Conservation (phyloP, 2,329 filamentous ascomycete species). For the Microascus cirrosus region DNA sequence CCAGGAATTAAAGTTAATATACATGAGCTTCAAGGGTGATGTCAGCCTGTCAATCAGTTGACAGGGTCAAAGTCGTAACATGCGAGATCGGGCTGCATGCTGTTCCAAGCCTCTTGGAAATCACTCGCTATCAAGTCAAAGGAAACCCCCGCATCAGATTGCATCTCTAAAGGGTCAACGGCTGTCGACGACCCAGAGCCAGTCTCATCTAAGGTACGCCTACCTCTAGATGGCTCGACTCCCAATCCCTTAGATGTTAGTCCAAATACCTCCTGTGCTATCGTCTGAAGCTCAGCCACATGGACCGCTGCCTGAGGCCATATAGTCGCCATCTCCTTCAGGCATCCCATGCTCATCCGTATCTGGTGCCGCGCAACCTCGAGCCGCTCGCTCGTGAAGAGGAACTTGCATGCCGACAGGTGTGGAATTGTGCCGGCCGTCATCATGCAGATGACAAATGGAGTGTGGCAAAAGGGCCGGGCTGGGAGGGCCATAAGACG, state of each 20-base stretch:
- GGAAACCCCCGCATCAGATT: background rate
- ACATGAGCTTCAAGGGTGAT: background rate
- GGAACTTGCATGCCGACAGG: constrained; percentile 23
- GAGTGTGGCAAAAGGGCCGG: constrained; percentile 21
- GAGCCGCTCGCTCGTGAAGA: constrained; percentile 19
- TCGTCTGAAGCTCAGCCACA: constrained; percentile 25
- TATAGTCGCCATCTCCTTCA: constrained; percentile 21
- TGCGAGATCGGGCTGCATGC: background rate
- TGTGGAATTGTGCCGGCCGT: constrained; percentile 22
- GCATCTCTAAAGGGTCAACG: background rate
- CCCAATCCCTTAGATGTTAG: background rate
- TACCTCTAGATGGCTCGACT: background rate
- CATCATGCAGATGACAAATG: constrained; percentile 28
- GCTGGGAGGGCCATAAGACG: constrained; percentile 23
- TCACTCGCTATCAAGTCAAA: background rate
- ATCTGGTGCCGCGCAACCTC: constrained; percentile 26
- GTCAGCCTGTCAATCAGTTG: background rate
- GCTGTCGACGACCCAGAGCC: background rate
- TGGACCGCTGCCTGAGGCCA: constrained; percentile 24
- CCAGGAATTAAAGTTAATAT: background rate
- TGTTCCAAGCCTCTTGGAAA: background rate
- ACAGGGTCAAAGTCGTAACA: background rate
- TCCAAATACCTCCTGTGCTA: constrained; percentile 20
- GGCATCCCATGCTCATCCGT: constrained; percentile 26
- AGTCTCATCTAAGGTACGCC: background rate